These are phyloP conservation scores for Chaetomium tenue DNA, from an alignment of 495 filamentous ascomycete species.

Conservation along the genomic window DNA sequence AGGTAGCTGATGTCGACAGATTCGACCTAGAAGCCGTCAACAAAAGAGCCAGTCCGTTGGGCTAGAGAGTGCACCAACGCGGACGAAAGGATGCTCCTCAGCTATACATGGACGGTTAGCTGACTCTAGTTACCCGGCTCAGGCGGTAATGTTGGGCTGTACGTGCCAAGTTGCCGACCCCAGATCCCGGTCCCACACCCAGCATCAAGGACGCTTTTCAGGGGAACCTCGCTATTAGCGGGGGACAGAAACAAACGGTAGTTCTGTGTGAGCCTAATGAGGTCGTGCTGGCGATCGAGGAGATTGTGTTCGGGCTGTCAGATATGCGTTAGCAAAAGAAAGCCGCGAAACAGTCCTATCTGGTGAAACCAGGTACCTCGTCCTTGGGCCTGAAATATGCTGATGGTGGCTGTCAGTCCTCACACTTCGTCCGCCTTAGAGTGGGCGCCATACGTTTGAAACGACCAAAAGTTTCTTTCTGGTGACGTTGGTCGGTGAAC, in stretches of 20 bases:
- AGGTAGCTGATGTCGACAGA: constrained; percentile 48
- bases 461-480: not conserved
- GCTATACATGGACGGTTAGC: not conserved
- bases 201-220: constrained; percentile 51
- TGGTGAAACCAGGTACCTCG: not conserved
- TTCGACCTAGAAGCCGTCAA: constrained; percentile 40
- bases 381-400: constrained; percentile 17
- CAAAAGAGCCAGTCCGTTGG: not conserved
- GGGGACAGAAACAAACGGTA: constrained; percentile 8
- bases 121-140: not conserved
- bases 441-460: not conserved
- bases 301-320: constrained; percentile 1
- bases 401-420: not conserved
- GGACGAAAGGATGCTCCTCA: constrained; percentile 11
- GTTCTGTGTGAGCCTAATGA: constrained; percentile 15
- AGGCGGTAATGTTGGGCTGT: not conserved
- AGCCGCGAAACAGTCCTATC: not conserved
- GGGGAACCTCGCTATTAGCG: not conserved
- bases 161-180: constrained; percentile 49
- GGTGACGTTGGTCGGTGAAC: not conserved
- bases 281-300: constrained; percentile 18
- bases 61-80: not conserved
- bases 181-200: constrained; percentile 52
- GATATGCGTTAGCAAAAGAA: not conserved
- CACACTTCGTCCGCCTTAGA: not conserved